These are phyloP conservation scores for Arthrobotrys sphaeroides DNA, from an alignment of 2,329 filamentous ascomycete genomes.

Conservation along the genomic window DNA sequence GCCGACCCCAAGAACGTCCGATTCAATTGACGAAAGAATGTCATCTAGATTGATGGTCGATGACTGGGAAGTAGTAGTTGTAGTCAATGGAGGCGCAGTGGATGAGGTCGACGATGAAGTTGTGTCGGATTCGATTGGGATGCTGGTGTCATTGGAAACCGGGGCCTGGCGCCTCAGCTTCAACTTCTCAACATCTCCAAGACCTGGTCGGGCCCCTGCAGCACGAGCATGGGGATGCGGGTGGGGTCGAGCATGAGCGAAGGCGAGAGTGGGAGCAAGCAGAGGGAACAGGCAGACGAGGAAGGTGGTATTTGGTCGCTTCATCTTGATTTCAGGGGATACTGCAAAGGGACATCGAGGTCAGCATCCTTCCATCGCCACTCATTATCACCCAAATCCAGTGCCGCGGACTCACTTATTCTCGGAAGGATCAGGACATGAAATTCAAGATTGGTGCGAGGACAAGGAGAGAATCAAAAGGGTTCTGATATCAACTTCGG, in stretches of 20 bases:
- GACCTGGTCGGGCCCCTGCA: neutral
- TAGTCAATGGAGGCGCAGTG: constrained; percentile 35
- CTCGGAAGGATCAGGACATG: constrained; percentile 41
- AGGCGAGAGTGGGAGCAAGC: constrained; percentile 40
- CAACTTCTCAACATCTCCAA: constrained; percentile 30
- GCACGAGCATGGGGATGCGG: constrained; percentile 34
- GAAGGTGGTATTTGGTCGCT: constrained; percentile 43
- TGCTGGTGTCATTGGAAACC: constrained; percentile 20
- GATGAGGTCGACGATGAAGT: constrained; percentile 20
- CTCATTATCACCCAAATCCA: neutral
- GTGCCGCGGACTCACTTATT: neutral
- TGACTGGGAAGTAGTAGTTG: constrained; percentile 4
- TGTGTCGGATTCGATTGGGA: constrained; percentile 14
- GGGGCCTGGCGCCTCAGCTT: constrained; percentile 33
- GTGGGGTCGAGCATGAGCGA: constrained; percentile 43
- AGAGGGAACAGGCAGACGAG: constrained; percentile 47
- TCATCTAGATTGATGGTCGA: constrained; percentile 22
- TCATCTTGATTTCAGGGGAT: constrained; percentile 38
- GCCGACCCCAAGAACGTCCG: constrained; percentile 23
- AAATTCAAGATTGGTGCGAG: constrained; percentile 14
- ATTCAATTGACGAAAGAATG: constrained; percentile 41
- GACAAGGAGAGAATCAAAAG: constrained; percentile 1
- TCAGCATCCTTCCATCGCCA: constrained; percentile 16
- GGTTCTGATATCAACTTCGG: constrained; percentile 31
- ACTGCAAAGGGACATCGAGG: neutral